Base-by-base conservation (phyloP, 106 monocot species). In the Dendrobium chrysotoxum region DNA sequence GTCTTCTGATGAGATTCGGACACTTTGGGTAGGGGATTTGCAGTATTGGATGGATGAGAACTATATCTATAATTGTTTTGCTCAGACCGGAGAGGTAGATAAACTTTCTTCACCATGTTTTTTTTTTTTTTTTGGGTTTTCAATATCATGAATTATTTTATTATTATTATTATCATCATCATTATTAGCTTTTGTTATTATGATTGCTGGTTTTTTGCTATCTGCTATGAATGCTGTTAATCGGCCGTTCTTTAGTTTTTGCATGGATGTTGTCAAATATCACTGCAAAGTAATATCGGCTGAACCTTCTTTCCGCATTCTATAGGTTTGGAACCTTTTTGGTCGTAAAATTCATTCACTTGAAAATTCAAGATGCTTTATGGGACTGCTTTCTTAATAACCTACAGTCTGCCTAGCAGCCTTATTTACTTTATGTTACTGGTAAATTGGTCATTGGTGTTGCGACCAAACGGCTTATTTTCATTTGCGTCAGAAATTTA, bases 1-100 rank as follows among this genome's bases (percentile, higher is more conserved):
- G 23, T 58, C 85, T 30, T 47, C 85, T 0, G 88, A 93, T 7
- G 96, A 93, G n/a, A n/a, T n/a, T n/a, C n/a, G n/a, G n/a, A n/a
- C n/a, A n/a, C n/a, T n/a, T n/a, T n/a, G n/a, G n/a, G n/a, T n/a
- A n/a, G n/a, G n/a, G n/a, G n/a, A n/a, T n/a, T n/a, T n/a, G n/a
- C n/a, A n/a, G n/a, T n/a, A 90, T 82, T 96, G 93, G 96, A 96
- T 96, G 93, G 96, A 96, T 41, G 96, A 96, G 83, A 88, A 41
- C 68, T 96, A 91, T 75, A 28, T 96, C 28, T 61, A 77, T 21
- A 53, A 64, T 42, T 96, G 90, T 78, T 96, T 96, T 64, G 79
- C 67, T 28, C 57, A 50, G 9, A 87, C 90, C 4, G 93, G 91
- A 66, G 90, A 96, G 91, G 93, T 96, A 80, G 46, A 11, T 18